Conservation (phyloP, 495 filamentous ascomycete species). For the Darksidea phi region DNA sequence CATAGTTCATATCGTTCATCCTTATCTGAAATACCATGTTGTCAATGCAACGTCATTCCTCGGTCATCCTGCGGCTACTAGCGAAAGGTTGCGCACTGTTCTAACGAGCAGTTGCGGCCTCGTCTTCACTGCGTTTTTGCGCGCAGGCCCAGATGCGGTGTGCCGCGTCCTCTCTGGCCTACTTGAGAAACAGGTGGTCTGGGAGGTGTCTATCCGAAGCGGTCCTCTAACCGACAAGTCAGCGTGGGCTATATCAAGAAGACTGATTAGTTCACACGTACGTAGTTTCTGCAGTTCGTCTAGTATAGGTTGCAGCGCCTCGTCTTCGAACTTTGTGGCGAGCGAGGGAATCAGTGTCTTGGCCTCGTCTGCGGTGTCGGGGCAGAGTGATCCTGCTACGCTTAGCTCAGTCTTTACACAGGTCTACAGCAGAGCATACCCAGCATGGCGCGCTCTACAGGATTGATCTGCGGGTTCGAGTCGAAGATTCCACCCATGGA, state of each 20-base stretch:
- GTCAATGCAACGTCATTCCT: no score
- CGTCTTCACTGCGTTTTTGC: no score
- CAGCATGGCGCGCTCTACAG: conserved; percentile 90
- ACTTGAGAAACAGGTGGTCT: neutral
- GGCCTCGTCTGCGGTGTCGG: conserved; percentile 88
- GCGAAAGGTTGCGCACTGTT: no score
- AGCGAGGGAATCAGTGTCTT: conserved; percentile 94
- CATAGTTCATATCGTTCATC: no score
- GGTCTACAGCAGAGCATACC: conserved; percentile 52
- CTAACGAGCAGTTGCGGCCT: no score
- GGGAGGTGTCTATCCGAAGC: conserved; percentile 3
- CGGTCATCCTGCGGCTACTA: no score
- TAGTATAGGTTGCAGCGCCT: conserved; percentile 79
- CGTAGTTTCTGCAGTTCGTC: conserved; percentile 77
- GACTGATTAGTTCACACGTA: conserved; percentile 2
- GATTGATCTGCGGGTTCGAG: conserved; percentile 72
- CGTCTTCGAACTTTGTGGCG: conserved; percentile 80
- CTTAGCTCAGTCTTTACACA: neutral
- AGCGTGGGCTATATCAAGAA: neutral
- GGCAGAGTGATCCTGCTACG: conserved; percentile 75
- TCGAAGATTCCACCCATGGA: conserved; percentile 81
- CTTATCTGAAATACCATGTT: no score
- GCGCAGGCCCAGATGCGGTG: no score
- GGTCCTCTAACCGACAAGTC: conserved; percentile 17
- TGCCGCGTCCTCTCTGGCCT: no score